phyloP scores from a whole-genome alignment of 116 monocot genomes.

The Papilionanthe hybrid region DNA sequence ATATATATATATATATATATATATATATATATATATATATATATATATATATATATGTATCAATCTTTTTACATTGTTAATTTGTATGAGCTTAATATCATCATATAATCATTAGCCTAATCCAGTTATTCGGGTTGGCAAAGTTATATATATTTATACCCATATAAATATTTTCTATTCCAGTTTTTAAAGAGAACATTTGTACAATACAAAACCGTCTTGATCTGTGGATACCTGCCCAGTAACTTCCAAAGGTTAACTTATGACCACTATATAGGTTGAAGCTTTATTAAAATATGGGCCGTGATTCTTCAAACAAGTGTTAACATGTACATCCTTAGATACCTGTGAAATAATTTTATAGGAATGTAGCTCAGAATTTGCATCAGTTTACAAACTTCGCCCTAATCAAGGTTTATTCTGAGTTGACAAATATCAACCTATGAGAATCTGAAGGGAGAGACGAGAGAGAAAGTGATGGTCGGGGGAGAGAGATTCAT shows the following conservation, averaged over 20 bases:
- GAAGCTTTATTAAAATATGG: neutral
- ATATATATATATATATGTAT: too few relatives aligned
- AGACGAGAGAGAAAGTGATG: neutral
- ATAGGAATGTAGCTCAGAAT: neutral
- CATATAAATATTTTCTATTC: slow-evolving; percentile 1
- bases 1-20: too few relatives aligned
- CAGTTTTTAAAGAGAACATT: neutral
- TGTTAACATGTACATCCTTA: neutral
- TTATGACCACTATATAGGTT: neutral
- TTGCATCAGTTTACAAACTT: slow-evolving; percentile 3
- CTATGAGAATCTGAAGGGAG: neutral
- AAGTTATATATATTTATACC: neutral
- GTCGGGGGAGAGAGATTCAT: neutral
- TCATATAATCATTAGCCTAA: neutral
- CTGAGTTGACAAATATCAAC: neutral
- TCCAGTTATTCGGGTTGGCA: neutral
- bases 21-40: too few relatives aligned
- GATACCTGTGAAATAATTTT: neutral
- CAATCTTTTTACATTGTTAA: neutral
- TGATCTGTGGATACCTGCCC: neutral
- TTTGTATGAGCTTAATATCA: neutral
- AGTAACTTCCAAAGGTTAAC: neutral
- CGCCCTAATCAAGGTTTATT: neutral
- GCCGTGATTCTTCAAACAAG: neutral
- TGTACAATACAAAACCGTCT: neutral